Base-by-base conservation (phyloP, 768 basidiomycete species). In the Jaapia argillacea region DNA sequence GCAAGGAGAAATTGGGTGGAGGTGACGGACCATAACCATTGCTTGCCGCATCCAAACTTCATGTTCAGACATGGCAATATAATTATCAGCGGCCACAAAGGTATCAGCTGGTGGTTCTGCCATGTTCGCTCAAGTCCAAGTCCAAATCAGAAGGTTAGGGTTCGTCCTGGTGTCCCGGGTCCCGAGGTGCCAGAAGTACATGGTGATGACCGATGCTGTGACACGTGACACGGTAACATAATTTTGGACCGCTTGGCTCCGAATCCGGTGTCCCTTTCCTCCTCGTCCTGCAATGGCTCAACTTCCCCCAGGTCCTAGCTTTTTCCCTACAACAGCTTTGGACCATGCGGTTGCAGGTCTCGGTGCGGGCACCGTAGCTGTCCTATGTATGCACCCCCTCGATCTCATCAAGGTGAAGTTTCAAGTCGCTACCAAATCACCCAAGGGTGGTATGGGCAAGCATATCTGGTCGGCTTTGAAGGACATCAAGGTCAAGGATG, bases 281-380 rank as follows among this genome's bases (percentile, higher is more conserved):
- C 10, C 28, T 10, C 16, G 28, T 10, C 10, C 28, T 33, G 10
- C 10, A 10, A 33, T 33, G 28, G 28, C 24, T 22, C 40, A 24
- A 24, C 16, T 24, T 22, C 23, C 36, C 36, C 18, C 23, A 38
- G 40, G 40, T 41, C 40, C 21, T 16, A 6, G 24, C 25, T 24
- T 43, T 24, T 14, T 27, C 24, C 21, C 37, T 12, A 38, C 37
- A 22, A 38, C 37, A 10, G 18, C 27, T 12, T 52, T 94, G 89
- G 96, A 98, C 63, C 92, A 97, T 80, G 92, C 94, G 24, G 79
- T 80, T 42, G 89, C 91, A 36, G 96, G 96, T 44, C 75, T 98
- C 41, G 84, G 87, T 41, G 93, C 96, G 28, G 96, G 96, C 45
- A 79, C 89, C 51, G 81, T 84, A 54, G 87, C 90, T 26, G 91